These are phyloP conservation scores for Sindora glabra DNA, from an alignment of 306 rosid species.

Conservation along the genomic window DNA sequence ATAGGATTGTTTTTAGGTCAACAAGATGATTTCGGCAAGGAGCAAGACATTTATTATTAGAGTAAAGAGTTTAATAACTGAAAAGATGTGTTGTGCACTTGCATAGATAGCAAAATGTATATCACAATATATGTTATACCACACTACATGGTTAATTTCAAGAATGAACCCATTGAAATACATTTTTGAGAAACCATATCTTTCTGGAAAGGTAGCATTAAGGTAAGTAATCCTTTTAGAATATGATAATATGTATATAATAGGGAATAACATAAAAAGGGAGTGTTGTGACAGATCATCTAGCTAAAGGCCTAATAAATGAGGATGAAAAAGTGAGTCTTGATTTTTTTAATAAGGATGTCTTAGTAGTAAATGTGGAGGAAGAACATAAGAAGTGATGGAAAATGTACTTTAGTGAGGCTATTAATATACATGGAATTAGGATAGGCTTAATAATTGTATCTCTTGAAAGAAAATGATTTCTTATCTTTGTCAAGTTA, in stretches of 20 bases:
- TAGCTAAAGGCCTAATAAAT: background rate
- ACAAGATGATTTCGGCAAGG: background rate
- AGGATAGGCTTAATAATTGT: background rate
- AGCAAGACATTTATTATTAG: background rate
- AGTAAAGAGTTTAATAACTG: background rate
- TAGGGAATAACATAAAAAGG: background rate
- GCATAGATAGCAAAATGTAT: background rate
- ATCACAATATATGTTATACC: background rate
- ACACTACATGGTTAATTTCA: background rate
- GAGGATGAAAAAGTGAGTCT: background rate
- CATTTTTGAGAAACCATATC: background rate
- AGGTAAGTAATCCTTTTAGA: background rate
- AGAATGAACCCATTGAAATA: background rate
- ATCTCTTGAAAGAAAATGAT: background rate
- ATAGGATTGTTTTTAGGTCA: background rate
- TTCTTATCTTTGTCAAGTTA: too few relatives aligned
- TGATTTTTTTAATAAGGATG: background rate
- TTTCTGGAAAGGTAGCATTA: background rate
- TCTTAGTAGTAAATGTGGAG: background rate
- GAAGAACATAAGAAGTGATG: background rate
- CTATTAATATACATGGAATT: background rate
- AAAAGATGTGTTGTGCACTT: background rate
- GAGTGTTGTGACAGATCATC: background rate
- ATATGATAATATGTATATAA: background rate
- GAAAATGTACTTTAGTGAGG: background rate